Evolutionary conservation across 148 eudicot genomes (phyloP), one percentile per base, ranked within the genome.

Genomic region (Persicaria maculosa): DNA sequence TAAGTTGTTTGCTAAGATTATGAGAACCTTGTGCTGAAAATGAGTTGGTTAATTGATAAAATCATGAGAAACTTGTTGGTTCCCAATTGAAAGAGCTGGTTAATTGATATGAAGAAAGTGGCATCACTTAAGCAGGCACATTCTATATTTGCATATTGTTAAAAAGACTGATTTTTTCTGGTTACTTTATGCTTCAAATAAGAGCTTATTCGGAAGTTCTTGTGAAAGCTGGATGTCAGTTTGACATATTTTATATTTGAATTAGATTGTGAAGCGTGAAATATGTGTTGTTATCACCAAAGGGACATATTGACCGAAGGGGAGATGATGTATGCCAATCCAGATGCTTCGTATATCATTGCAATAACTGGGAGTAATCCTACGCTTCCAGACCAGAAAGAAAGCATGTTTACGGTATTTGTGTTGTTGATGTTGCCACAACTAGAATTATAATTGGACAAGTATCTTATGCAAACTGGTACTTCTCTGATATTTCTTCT

Each of bases 261-360:
- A 19, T 62, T 80, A 95, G 99, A 97, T 95, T 83, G 97, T 95
- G 67, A 90, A 78, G 82, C 92, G 99, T 72, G 97, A 95, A 80
- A 84, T 95, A 84, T 95, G 99, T 85, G 97, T 91, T 58, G 88
- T 95, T 71, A 91, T 95, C 74, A 87, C 97, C 61, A 92, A 89
- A 90, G 99, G 99, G 71, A 95, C 99, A 19, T 76, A n/a, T n/a
- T 95, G 82, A 95, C 94, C 16, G 99, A 92, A 72, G 99, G 94
- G 77, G 97, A 95, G 86, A 81, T 83, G 86, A 74, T 90, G 78
- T 89, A 90, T 53, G 76, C 83, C 9, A 86, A 86, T 71, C 94
- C 93, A 74, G 97, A 92, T 79, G 94, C 99, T 79, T 90, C 99
- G 72, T 95, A 92, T 82, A 47, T 95, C 73, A 79, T 95, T 81